Evolutionary conservation across 1,284 basidiomycete genomes (phyloP), one percentile per base, ranked within the genome.

Genomic region (Amylostereum areolatum): DNA sequence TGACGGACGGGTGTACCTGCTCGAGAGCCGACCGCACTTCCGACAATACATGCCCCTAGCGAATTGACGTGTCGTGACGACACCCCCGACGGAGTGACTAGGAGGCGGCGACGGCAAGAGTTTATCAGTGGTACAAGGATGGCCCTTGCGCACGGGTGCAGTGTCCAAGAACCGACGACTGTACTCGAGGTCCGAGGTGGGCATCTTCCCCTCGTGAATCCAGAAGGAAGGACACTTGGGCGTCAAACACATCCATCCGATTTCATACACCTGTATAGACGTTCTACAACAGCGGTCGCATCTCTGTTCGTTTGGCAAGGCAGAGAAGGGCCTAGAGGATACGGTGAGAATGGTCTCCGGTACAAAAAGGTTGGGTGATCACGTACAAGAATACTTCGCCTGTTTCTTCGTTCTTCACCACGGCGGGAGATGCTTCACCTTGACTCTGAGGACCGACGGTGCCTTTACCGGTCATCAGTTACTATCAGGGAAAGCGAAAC

Each of bases 31-130:
- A 25, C 87, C 87, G 58, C 87, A 90, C 7, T 63, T 53, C 12
- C 48, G 53, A 60, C 87, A 90, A 59, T 87, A 83, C 70, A 80
- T 82, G 2, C 87, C 87, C 57, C 75, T 77, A n/a, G 73, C 78
- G 55, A 78, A 83, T 5, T 72, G 67, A 51, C 75, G 74, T 3
- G 69, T 68, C 1, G 80, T 84, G 11, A 72, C 73, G 4, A 35
- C 8, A 43, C 41, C 5, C 25, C 41, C 25, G 6, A 28, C 25
- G 41, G 5, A 4, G 25, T 35, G 25, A 6, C 41, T 29, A 6
- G 41, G 41, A 4, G 41, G 41, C n/a, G 41, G 41, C 6, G 41
- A 11, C 6, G 41, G 41, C 25, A 28, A 25, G 30, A 29, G 18
- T 6, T 6, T 5, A 27, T 29, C 9, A 6, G 27, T 28, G 41